Base-by-base conservation (phyloP, 768 basidiomycete genomes). In the Lactifluus pinguis region DNA sequence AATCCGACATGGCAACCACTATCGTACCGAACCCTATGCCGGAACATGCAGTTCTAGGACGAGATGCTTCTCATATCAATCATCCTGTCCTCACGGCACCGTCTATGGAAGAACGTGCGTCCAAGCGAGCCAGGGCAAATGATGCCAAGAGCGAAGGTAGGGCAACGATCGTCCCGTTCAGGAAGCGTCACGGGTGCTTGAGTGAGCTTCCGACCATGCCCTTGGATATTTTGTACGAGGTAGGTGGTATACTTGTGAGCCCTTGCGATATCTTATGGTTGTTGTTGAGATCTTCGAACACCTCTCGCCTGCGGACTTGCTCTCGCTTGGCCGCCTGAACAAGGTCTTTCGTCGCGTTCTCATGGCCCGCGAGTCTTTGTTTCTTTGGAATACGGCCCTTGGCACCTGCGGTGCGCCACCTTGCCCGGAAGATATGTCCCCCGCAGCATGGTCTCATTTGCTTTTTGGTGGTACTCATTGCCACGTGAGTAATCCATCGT, bases 221-320 rank as follows among this genome's bases (percentile, higher is more conserved):
- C 6, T 55, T 72, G 14, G 72, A 72, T 32, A 62, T 72, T 30
- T 60, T 72, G 34, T 64, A 62, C 17, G 70, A 72, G 65, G 72
- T 71, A 34, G 21, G 55, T 42, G 21, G 25, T 49, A 45, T 13
- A 25, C 49, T 13, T 41, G 25, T 14, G 15, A 9, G 48, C 19
- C 14, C 5, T 15, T 42, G 9, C 21, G 39, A 48, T n/a, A 42
- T 53, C 57, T 25, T 47, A 21, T 9, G 47, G 29, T 49, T 11
- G 2, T 30, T 15, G 42, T 49, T 58, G 21, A 72, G 74, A 71
- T 75, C 21, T 69, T 69, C 25, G 44, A 48, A 1, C 66, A 69
- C 36, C 66, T 76, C 15, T 60, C 49, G 11, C 75, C 75, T 9
- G 45, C 62, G 13, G 75, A 75, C 61, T 60, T 76, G 15, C 59